phyloP scores from a whole-genome alignment of 192 early-diverging fungal species.

The Coemansia sp. region DNA sequence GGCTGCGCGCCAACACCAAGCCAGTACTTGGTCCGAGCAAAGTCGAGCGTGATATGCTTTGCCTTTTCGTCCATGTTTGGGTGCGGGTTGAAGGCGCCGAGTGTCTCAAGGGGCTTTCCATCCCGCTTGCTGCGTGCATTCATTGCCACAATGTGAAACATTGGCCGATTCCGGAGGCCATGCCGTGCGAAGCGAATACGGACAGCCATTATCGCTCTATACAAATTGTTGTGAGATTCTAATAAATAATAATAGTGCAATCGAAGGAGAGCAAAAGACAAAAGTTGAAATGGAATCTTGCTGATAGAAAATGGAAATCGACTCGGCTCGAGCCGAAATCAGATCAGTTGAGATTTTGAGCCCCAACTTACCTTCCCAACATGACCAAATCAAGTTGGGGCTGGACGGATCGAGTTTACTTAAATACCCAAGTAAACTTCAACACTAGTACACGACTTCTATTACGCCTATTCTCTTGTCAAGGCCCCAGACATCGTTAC shows the following conservation, averaged over 20 bases:
- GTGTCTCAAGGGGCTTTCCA: constrained; percentile 86
- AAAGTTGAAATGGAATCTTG: no score
- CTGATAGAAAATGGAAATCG: no score
- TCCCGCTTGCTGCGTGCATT: constrained; percentile 77
- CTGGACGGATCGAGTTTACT: no score
- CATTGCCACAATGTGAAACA: constrained; percentile 94
- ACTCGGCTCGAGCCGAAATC: no score
- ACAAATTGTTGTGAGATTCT: neutral
- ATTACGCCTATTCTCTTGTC: no score
- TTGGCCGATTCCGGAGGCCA: constrained; percentile 85
- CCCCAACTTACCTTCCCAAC: no score
- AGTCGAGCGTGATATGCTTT: constrained; percentile 85
- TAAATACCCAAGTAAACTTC: no score
- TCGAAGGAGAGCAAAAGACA: neutral
- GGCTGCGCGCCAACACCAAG: constrained; percentile 96
- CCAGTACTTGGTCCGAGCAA: constrained; percentile 96
- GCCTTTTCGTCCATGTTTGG: constrained; percentile 66
- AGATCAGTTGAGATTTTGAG: no score
- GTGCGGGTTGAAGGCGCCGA: constrained; percentile 91
- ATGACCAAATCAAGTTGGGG: no score
- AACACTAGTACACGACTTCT: no score
- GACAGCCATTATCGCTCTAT: constrained; percentile 59
- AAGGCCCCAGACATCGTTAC: no score
- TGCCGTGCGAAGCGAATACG: constrained; percentile 89
- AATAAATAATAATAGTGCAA: neutral